Evolutionary conservation across 2,329 filamentous ascomycete genomes (phyloP), one percentile per base, ranked within the genome.

Genomic region (Lecanosticta acicola): DNA sequence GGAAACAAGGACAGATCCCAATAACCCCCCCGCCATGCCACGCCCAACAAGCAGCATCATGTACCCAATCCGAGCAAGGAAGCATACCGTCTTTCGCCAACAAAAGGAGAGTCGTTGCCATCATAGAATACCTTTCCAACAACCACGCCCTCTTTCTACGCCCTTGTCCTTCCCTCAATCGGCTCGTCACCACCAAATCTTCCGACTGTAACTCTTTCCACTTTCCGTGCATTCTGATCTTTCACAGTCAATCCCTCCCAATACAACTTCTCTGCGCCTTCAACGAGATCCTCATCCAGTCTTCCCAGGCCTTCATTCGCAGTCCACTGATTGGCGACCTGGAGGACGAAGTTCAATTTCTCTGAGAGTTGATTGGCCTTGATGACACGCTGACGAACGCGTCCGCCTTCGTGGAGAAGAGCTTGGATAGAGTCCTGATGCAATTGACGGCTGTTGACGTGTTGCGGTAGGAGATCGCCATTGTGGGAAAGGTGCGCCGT

Each of bases 281-380:
- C 61, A 11, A 29, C 24, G 11, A 29, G 11, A 39, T 56, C 54
- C 13, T 55, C 56, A 7, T 61, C 58, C 13, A 70, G 53, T 47
- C 68, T 64, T 2, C 86, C 86, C 24, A 90, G 67, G 1, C 86
- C 86, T 2, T 80, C 81, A 56, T 84, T 83, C 45, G 63, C 59
- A 10, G 81, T 77, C 86, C 86, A 91, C 63, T 87, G 83, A 53
- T 76, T 76, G 9, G 88, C 75, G 13, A 87, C 76, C 41, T 75
- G 68, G 54, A 77, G 75, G 58, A 90, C 79, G 61, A 90, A 90
- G 48, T 81, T 76, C 46, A 91, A 76, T 71, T 91, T 91, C 57
- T 74, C 75, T 26, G 82, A 79, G 61, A 91, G 79, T 54, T 83
- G 78, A 63, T 91, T 91, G 33, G 83, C 82, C 16, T 78, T 75